Evolutionary conservation across 768 basidiomycete species (phyloP).

Genomic region (Tephrocybe sp.): DNA sequence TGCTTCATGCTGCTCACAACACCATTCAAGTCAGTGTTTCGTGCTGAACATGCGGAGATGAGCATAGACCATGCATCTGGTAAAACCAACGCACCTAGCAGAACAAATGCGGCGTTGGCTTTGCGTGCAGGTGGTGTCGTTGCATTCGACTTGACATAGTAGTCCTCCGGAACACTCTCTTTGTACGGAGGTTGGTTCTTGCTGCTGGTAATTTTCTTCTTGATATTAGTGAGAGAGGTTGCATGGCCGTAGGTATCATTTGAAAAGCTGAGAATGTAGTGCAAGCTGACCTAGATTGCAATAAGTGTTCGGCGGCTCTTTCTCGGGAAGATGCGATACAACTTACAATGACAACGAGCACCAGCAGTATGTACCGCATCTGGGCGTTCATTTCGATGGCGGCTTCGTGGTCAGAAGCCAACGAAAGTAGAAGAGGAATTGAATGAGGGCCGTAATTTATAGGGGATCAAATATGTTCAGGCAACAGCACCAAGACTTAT

Average conservation of each 20-base stretch:
- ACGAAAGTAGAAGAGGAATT: background rate
- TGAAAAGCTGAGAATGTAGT: slow-evolving; percentile 66
- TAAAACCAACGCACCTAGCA: no score
- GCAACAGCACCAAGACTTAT: no score
- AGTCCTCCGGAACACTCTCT: slow-evolving; percentile 58
- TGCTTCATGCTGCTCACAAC: slow-evolving; percentile 68
- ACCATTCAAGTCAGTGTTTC: slow-evolving; percentile 60
- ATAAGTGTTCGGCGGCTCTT: background rate
- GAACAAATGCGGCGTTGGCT: no score
- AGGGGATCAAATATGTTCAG: no score
- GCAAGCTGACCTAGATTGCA: slow-evolving; percentile 44
- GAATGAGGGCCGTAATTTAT: no score
- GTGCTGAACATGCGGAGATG: slow-evolving; percentile 33
- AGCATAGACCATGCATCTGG: no score
- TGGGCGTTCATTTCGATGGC: slow-evolving; percentile 53
- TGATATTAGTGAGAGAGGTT: slow-evolving; percentile 50
- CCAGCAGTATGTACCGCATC: slow-evolving; percentile 54
- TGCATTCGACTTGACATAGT: slow-evolving; percentile 35
- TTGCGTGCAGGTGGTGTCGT: no score
- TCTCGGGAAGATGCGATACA: background rate
- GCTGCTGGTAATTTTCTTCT: slow-evolving; percentile 31
- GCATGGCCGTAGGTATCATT: slow-evolving; percentile 64
- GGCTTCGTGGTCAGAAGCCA: slow-evolving; percentile 7
- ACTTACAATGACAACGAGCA: slow-evolving; percentile 47
- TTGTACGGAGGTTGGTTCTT: slow-evolving; percentile 47